A percentile compares a stretch with the other conserved stretches of the same genome.
Conservation (phyloP, 2,329 filamentous ascomycete genomes). For the Cladorrhinum sp. region DNA sequence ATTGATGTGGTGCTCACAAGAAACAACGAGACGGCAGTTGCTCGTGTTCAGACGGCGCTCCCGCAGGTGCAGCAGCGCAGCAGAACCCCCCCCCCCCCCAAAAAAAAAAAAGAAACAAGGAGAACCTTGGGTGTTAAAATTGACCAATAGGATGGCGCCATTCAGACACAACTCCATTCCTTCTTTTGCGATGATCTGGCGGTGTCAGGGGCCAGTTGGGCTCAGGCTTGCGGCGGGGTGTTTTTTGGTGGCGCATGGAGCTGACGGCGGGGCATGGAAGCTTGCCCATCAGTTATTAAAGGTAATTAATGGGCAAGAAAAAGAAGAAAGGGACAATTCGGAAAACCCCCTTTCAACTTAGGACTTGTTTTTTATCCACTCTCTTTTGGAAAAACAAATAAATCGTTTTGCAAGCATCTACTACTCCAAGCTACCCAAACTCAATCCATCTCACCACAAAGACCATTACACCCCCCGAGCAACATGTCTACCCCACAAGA, state of each 20-base stretch:
- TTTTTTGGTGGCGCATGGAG: slow-evolving; percentile 5
- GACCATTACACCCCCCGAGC: background rate
- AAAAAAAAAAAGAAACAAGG: slow-evolving; percentile 8
- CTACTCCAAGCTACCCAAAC: background rate
- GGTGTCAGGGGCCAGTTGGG: slow-evolving; percentile 1
- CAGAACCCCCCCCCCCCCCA: too few relatives aligned
- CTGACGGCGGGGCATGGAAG: slow-evolving; percentile 7
- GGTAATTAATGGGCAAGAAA: background rate
- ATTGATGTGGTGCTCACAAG: background rate
- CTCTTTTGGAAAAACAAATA: too few relatives aligned
- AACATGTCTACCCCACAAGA: slow-evolving; percentile 31
- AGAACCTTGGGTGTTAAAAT: background rate
- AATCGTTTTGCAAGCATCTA: slow-evolving; percentile 9
- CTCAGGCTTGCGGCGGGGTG: slow-evolving; percentile 2
- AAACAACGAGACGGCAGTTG: background rate
- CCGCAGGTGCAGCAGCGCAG: background rate
- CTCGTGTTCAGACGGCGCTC: background rate
- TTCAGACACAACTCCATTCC: background rate
- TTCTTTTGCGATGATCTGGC: background rate
- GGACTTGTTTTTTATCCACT: slow-evolving; percentile 14
- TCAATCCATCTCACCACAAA: too few relatives aligned
- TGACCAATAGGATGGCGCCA: background rate
- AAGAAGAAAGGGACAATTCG: background rate
- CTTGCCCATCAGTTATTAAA: slow-evolving; percentile 5
- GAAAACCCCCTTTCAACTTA: slow-evolving; percentile 9